Percentiles rank a stretch among this genome's conserved stretches.
These are phyloP conservation scores for Candida ovalis DNA, from an alignment of 805 yeast genomes.

Conservation along the genomic window DNA sequence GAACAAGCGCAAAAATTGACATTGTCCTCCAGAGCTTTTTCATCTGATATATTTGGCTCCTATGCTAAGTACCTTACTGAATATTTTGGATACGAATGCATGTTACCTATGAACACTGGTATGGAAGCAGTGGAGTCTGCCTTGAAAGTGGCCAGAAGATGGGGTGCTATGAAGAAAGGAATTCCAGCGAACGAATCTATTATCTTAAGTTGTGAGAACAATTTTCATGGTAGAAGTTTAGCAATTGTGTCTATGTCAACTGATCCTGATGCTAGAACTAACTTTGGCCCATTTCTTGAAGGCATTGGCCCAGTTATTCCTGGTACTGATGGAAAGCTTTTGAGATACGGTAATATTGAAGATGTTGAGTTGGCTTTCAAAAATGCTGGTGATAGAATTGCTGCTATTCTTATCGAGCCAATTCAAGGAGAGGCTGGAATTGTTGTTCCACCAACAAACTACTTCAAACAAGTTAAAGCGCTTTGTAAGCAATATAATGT, in stretches of 20 bases:
- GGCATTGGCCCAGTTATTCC: conserved; percentile 86
- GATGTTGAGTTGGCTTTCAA: conserved; percentile 81
- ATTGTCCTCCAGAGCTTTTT: conserved; percentile 87
- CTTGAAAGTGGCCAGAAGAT: conserved; percentile 88
- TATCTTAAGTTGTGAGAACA: conserved; percentile 79
- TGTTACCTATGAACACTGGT: conserved; percentile 97
- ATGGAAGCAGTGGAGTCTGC: conserved; percentile 98
- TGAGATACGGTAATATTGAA: conserved; percentile 81
- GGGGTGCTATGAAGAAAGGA: conserved; percentile 90
- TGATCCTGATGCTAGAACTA: conserved; percentile 84
- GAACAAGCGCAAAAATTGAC: conserved; percentile 87
- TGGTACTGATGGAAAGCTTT: conserved; percentile 54
- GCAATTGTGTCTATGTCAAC: conserved; percentile 96
- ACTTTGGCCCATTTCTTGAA: conserved; percentile 85
- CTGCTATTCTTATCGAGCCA: conserved; percentile 90
- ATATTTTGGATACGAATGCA: conserved; percentile 86
- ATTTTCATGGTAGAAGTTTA: conserved; percentile 95
- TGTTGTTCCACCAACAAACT: conserved; percentile 85
- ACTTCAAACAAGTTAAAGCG: conserved; percentile 65
- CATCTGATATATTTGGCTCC: conserved; percentile 80
- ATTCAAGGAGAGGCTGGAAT: conserved; percentile 99
- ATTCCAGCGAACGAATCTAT: conserved; percentile 83
- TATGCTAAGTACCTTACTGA: conserved; percentile 88
- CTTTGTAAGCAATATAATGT: conserved; percentile 82
- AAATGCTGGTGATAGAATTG: conserved; percentile 82